These are phyloP conservation scores for Oryza meridionalis DNA, from an alignment of 176 grass and related monocot species.

Conservation along the genomic window DNA sequence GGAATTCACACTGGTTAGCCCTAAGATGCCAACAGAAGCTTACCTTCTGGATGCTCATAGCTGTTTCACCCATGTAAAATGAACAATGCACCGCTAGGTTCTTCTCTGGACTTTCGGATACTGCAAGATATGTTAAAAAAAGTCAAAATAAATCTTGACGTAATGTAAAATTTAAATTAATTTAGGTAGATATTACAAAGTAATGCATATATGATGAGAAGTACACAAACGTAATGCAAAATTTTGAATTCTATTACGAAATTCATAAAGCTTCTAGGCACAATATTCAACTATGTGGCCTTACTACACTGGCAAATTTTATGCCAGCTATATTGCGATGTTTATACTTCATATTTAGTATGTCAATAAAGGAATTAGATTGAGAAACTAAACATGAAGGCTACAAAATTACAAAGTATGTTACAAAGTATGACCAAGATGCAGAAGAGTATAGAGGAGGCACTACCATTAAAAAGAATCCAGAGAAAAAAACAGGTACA, in stretches of 20 bases:
- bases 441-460: background rate
- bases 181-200: background rate
- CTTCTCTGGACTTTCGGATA: slow-evolving; percentile 88
- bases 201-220: background rate
- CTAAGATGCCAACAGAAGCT: slow-evolving; percentile 24
- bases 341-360: slow-evolving; percentile 12
- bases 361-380: slow-evolving; percentile 20
- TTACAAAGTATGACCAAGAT: slow-evolving; percentile 11
- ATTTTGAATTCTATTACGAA: background rate
- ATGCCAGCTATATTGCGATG: background rate
- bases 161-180: slow-evolving; percentile 17
- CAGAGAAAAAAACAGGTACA: background rate
- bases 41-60: slow-evolving; percentile 97
- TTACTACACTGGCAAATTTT: background rate
- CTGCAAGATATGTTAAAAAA: slow-evolving; percentile 54
- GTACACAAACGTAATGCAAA: background rate
- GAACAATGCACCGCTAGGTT: slow-evolving; percentile 85
- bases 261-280: background rate
- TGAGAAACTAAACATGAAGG: background rate
- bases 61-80: slow-evolving; percentile 96
- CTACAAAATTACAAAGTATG: background rate
- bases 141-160: slow-evolving; percentile 3
- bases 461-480: background rate
- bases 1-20: slow-evolving; percentile 4
- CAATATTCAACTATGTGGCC: background rate